Conservation (phyloP, 805 yeast genomes). For the Pichia californica region DNA sequence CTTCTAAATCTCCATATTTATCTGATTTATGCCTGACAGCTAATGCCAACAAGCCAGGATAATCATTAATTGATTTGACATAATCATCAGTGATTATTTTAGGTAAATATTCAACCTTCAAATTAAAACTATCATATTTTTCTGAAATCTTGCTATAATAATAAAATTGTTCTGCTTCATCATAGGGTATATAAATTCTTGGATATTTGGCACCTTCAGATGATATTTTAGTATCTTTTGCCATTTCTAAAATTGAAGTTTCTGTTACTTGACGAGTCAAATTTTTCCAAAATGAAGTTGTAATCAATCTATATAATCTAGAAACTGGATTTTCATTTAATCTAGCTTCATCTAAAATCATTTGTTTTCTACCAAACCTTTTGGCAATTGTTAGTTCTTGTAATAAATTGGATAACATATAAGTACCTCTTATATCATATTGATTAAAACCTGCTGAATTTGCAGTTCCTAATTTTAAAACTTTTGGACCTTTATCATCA, state of each 20-base stretch:
- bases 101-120: slow-evolving; percentile 78
- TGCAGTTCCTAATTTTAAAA: slow-evolving; percentile 72
- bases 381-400: slow-evolving; percentile 88
- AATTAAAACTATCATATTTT: slow-evolving; percentile 45
- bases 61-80: slow-evolving; percentile 67
- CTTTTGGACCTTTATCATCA: slow-evolving; percentile 81
- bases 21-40: slow-evolving; percentile 48
- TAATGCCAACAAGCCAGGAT: slow-evolving; percentile 81
- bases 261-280: slow-evolving; percentile 67
- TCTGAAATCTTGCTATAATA: slow-evolving; percentile 53
- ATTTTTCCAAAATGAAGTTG: slow-evolving; percentile 73
- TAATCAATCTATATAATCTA: slow-evolving; percentile 65
- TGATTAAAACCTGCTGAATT: slow-evolving; percentile 76
- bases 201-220: slow-evolving; percentile 59
- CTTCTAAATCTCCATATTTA: slow-evolving; percentile 34
- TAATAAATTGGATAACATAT: slow-evolving; percentile 76
- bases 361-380: slow-evolving; percentile 67
- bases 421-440: slow-evolving; percentile 76
- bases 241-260: slow-evolving; percentile 58
- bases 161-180: slow-evolving; percentile 64
- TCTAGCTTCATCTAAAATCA: slow-evolving; percentile 76
- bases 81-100: slow-evolving; percentile 66
- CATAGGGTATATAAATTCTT: slow-evolving; percentile 69
- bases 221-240: slow-evolving; percentile 69
- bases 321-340: slow-evolving; percentile 83